Conservation (phyloP, 495 filamentous ascomycete genomes). For the Gamarada debralockiae region DNA sequence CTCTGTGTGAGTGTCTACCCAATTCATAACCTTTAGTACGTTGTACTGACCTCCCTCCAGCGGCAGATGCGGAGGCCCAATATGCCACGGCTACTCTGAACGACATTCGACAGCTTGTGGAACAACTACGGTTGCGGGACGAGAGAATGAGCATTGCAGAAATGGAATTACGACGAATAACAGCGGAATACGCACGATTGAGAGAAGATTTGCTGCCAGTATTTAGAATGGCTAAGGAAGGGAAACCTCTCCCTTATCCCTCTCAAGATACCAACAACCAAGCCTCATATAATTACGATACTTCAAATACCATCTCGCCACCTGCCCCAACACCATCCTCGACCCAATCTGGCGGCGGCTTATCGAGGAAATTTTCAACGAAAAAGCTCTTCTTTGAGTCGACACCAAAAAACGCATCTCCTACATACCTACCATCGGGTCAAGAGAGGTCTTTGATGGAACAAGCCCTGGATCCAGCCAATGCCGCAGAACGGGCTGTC, state of each 20-base stretch:
- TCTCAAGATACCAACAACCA: slow-evolving; percentile 29
- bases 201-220: slow-evolving; percentile 89
- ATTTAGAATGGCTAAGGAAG: slow-evolving; percentile 84
- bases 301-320: slow-evolving; percentile 39
- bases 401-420: slow-evolving; percentile 72
- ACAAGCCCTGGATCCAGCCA: slow-evolving; percentile 49
- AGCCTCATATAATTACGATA: slow-evolving; percentile 40
- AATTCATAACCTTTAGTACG: background rate
- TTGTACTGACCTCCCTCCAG: slow-evolving; percentile 38
- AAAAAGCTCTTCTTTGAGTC: slow-evolving; percentile 84
- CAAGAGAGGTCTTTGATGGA: slow-evolving; percentile 53
- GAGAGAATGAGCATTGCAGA: slow-evolving; percentile 80
- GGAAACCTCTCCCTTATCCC: slow-evolving; percentile 68
- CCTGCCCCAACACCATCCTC: slow-evolving; percentile 47
- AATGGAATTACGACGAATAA: slow-evolving; percentile 71
- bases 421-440: slow-evolving; percentile 66
- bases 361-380: slow-evolving; percentile 82
- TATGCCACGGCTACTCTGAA: slow-evolving; percentile 86
- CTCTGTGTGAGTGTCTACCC: slow-evolving; percentile 64
- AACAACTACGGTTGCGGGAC: slow-evolving; percentile 80
- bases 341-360: slow-evolving; percentile 40
- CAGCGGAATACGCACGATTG: slow-evolving; percentile 78
- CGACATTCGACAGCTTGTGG: slow-evolving; percentile 83
- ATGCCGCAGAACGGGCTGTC: slow-evolving; percentile 54
- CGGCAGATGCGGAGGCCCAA: slow-evolving; percentile 81